Conservation (phyloP, 345 rosid species). For the Populus deltoides region DNA sequence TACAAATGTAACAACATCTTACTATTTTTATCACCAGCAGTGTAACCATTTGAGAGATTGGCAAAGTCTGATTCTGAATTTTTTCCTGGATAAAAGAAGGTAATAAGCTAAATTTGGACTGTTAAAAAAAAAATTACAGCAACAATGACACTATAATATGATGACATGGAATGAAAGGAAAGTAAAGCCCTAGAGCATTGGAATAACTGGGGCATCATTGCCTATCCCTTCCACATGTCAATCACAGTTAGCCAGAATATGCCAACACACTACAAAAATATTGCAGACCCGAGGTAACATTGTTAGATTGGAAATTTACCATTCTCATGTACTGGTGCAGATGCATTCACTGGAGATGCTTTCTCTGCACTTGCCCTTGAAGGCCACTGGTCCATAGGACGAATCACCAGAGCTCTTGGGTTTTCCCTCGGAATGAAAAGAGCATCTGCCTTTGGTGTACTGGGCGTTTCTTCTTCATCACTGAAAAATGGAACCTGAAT, state of each 20-base stretch:
- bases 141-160: background rate
- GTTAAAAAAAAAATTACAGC: background rate
- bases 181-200: background rate
- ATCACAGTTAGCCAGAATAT: background rate
- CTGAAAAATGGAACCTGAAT: slow-evolving; percentile 85
- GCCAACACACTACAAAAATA: background rate
- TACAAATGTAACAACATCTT: slow-evolving; percentile 13
- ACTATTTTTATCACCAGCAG: slow-evolving; percentile 41
- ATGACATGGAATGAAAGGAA: background rate
- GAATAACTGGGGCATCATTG: background rate
- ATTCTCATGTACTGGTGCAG: slow-evolving; percentile 40
- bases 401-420: slow-evolving; percentile 82
- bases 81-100: slow-evolving; percentile 34
- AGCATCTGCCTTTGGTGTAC: slow-evolving; percentile 88
- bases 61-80: slow-evolving; percentile 23
- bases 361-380: slow-evolving; percentile 47
- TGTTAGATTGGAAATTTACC: slow-evolving; percentile 35
- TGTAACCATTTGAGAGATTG: slow-evolving; percentile 30
- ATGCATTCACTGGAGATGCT: slow-evolving; percentile 44
- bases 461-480: slow-evolving; percentile 72
- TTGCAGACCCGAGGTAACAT: background rate
- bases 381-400: slow-evolving; percentile 53
- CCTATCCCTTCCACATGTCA: background rate
- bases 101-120: background rate
- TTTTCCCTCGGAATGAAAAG: slow-evolving; percentile 85